phyloP scores from a whole-genome alignment of 805 yeast species.

The Spathaspora passalidarum region DNA sequence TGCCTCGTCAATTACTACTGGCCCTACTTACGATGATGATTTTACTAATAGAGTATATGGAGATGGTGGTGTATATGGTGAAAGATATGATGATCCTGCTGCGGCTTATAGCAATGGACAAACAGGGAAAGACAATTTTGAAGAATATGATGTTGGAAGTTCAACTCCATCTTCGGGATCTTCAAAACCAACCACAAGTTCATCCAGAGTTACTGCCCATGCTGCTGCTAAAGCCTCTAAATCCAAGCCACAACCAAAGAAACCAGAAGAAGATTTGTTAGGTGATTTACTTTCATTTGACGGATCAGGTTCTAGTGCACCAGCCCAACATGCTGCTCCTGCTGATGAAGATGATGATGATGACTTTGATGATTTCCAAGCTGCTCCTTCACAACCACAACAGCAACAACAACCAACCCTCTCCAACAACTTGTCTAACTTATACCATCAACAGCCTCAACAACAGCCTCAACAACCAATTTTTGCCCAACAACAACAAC shows the following conservation, averaged over 20 bases:
- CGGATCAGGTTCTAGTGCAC: conserved; percentile 20
- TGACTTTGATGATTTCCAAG: conserved; percentile 82
- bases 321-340: conserved; percentile 14
- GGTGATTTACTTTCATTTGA: conserved; percentile 46
- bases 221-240: conserved; percentile 21
- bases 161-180: conserved; percentile 18
- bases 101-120: conserved; percentile 35
- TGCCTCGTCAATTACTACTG: conserved; percentile 33
- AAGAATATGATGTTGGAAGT: conserved; percentile 56
- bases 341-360: conserved; percentile 48
- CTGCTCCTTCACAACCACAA: conserved; percentile 45
- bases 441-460: conserved; percentile 18
- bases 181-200: conserved; percentile 34
- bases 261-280: conserved; percentile 47
- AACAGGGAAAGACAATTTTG: conserved; percentile 43
- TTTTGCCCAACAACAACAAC: conserved; percentile 6
- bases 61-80: conserved; percentile 70
- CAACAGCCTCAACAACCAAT: conserved; percentile 14
- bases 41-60: conserved; percentile 57
- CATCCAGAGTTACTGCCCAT: conserved; percentile 32
- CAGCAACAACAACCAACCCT: conserved; percentile 10
- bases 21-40: conserved; percentile 44
- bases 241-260: conserved; percentile 25
- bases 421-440: conserved; percentile 14
- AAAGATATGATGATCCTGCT: conserved; percentile 59